Base-by-base conservation (phyloP, 305 asterid genomes). In the Fraxinus floribunda region DNA sequence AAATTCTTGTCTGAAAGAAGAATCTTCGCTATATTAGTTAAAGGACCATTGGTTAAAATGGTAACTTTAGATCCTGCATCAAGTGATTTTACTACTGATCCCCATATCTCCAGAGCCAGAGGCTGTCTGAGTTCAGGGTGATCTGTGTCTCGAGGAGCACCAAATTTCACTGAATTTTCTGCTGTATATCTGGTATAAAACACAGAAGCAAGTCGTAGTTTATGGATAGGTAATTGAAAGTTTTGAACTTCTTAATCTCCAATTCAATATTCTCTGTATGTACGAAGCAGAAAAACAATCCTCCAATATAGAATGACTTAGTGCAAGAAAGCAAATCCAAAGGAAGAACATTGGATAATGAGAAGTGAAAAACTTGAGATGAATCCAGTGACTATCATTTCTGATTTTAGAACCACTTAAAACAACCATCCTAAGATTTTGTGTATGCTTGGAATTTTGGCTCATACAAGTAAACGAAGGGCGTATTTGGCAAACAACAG, bases 91-190 rank as follows among this genome's bases (percentile, higher is more conserved):
- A 88, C 83, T 5, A 95, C 88, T 0, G 92, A 87, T 44, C 86
- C 84, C 99, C 99, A 95, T 57, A 91, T 84, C 84, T 94, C 97
- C 62, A 84, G 80, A 78, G 97, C 97, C 39, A 89, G 87, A 76
- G 95, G 94, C 83, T 95, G 99, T 88, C 97, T 88, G 80, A 94
- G 94, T 79, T 93, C 92, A 57, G 98, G 97, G 35, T 89, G 90
- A 30, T 87, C 94, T 6, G 99, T 95, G 84, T 94, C 94, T 62
- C 97, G 85, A 0, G 97, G 97, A 80, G 98, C 99, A 85, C 98
- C 94, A 44, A 75, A 89, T 84, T 86, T 83, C 77, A 89, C 89
- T 11, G 95, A 92, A 78, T 94, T 92, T 77, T 95, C 95, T 29
- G 93, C 89, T 72, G 99, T 94, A 29, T 92, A 92, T 88, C 99